Base-by-base conservation (phyloP, 805 yeast species). In the Candida bentonensis region DNA sequence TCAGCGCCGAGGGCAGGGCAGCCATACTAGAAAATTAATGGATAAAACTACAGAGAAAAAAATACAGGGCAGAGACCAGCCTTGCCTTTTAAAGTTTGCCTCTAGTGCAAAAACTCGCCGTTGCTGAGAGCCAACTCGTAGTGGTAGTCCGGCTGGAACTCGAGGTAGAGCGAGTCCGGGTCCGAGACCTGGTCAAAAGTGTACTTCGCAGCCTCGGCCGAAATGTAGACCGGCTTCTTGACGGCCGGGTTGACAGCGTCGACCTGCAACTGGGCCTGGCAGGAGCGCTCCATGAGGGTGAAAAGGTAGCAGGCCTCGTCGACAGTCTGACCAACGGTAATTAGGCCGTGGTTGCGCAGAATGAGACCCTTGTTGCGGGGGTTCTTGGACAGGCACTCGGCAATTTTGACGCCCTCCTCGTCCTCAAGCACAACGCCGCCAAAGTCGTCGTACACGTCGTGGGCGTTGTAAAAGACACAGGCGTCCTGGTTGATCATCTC, bases 401-500 rank as follows among this genome's bases (percentile, higher is more conserved):
- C 86, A 45, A 81, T 70, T 40, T 68, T 70, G 40, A 59, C 54
- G 23, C 87, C 87, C 58, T 81, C 88, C 42, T 70, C 74, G 21
- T 62, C 66, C 51, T 78, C 82, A 22, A 81, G 52, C 0, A 86
- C 94, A 45, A 83, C 83, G 33, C 94, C 94, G 23, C 92, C 92
- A 59, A 82, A 82, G 56, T 75, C 73, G 17, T 55, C 47, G 60
- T 80, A 81, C 2, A 83, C 87, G 1, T 78, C 61, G 49, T 82
- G 92, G 41, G 66, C 64, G 27, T 78, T 73, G 67, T 79, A 78
- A 52, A 84, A 74, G 9, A 68, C 64, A 58, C 88, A 81, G 3
- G 67, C 80, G 53, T 84, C 94, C 64, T 83, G 94, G 62, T 78
- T 82, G 48, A 83, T 54, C 92, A 83, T 83, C 48, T 82, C 88